These are phyloP conservation scores for Sclerotiophoma versabilis DNA, from an alignment of 2,329 filamentous ascomycete genomes.

Conservation along the genomic window DNA sequence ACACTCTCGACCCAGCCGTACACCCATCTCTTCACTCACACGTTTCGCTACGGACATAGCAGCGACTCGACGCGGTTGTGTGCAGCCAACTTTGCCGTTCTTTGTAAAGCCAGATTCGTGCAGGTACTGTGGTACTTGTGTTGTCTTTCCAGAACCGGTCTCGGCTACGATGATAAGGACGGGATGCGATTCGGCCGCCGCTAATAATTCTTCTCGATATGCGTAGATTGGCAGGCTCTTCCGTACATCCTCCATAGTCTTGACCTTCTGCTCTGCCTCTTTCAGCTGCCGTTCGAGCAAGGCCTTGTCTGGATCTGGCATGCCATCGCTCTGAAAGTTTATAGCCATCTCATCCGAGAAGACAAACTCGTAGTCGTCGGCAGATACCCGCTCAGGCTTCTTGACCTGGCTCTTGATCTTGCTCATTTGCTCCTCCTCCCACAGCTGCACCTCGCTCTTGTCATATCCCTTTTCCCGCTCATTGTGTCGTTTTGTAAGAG, in stretches of 20 bases:
- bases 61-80: slow-evolving; percentile 91
- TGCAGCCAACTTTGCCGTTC: slow-evolving; percentile 83
- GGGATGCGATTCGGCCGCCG: slow-evolving; percentile 85
- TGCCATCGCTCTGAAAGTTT: slow-evolving; percentile 75
- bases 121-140: slow-evolving; percentile 91
- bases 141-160: slow-evolving; percentile 95
- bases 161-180: slow-evolving; percentile 92
- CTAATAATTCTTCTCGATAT: slow-evolving; percentile 83
- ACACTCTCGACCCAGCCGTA: slow-evolving; percentile 88
- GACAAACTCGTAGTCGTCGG: slow-evolving; percentile 89
- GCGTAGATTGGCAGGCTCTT: slow-evolving; percentile 90
- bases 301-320: slow-evolving; percentile 58
- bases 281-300: slow-evolving; percentile 85
- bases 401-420: slow-evolving; percentile 73
- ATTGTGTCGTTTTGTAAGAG: slow-evolving; percentile 85
- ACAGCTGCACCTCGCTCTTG: slow-evolving; percentile 93
- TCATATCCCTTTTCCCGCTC: slow-evolving; percentile 88
- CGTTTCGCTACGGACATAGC: slow-evolving; percentile 97
- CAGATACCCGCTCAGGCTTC: slow-evolving; percentile 73
- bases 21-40: slow-evolving; percentile 92
- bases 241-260: slow-evolving; percentile 88
- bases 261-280: slow-evolving; percentile 85
- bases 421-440: slow-evolving; percentile 87
- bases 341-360: slow-evolving; percentile 90
- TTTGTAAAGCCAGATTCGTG: slow-evolving; percentile 69